Evolutionary conservation across 306 rosid genomes (phyloP).

Genomic region (Mimosa bimucronata): DNA sequence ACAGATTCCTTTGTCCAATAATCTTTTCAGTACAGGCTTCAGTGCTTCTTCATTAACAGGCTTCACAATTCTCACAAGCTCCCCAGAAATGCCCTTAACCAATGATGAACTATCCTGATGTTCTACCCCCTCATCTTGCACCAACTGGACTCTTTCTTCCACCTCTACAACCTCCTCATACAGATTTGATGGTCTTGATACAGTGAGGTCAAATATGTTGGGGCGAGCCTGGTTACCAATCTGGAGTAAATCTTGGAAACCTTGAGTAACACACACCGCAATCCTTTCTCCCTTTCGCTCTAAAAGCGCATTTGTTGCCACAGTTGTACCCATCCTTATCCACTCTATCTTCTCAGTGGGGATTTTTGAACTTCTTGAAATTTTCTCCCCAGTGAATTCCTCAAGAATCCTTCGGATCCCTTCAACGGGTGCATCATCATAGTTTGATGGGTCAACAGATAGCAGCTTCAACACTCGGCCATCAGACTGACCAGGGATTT

Average conservation of each 20-base stretch:
- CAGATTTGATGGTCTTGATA: constrained; percentile 80
- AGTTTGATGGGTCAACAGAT: constrained; percentile 90
- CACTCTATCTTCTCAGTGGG: constrained; percentile 92
- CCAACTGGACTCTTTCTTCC: constrained; percentile 81
- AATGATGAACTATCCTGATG: constrained; percentile 41
- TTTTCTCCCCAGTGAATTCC: constrained; percentile 58
- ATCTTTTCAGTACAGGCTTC: constrained; percentile 55
- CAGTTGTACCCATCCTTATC: constrained; percentile 99
- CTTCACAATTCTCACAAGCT: constrained; percentile 74
- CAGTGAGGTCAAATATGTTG: constrained; percentile 82
- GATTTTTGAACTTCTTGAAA: constrained; percentile 63
- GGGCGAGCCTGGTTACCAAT: constrained; percentile 99
- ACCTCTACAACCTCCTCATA: constrained; percentile 89
- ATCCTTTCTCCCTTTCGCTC: constrained; percentile 92
- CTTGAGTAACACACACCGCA: constrained; percentile 86
- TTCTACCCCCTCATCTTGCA: constrained; percentile 48
- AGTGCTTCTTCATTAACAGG: constrained; percentile 69
- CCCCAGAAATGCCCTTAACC: constrained; percentile 84
- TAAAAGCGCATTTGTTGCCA: constrained; percentile 90
- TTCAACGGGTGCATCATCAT: constrained; percentile 92
- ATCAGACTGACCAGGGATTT: constrained; percentile 74
- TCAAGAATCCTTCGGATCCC: constrained; percentile 87
- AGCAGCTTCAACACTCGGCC: constrained; percentile 81
- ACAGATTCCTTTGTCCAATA: constrained; percentile 72
- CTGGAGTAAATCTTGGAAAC: constrained; percentile 74